Conservation (phyloP, 352 stramenopile species). For the Globisporangium splendens region DNA sequence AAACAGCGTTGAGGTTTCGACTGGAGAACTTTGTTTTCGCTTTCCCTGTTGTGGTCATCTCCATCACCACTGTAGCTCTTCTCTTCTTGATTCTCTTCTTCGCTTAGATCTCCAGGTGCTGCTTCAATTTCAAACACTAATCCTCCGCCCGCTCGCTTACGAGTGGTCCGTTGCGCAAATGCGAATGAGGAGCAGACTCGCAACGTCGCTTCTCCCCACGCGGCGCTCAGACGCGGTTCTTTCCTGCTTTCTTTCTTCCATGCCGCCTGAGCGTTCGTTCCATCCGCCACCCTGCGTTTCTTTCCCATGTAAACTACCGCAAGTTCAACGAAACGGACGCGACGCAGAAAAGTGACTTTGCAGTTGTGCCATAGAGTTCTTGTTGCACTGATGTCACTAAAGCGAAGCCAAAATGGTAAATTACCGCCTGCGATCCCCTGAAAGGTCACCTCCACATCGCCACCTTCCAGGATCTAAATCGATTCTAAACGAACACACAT, state of each 20-base stretch:
- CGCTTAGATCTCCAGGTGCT: background rate
- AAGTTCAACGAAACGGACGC: too few species aligned
- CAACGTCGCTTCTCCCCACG: conserved; percentile 4
- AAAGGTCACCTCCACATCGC: conserved; percentile 1
- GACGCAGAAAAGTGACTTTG: background rate
- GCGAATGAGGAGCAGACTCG: background rate
- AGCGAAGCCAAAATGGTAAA: background rate
- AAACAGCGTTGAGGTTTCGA: conserved; percentile 68
- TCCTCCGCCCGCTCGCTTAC: too few species aligned
- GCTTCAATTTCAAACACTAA: too few species aligned
- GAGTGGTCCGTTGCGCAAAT: too few species aligned
- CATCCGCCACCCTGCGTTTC: background rate
- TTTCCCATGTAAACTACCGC: conserved; percentile 6
- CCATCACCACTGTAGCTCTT: background rate
- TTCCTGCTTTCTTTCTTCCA: background rate
- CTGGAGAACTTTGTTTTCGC: conserved; percentile 69
- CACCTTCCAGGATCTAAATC: background rate
- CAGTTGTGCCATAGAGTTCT: too few species aligned
- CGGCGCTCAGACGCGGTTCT: background rate
- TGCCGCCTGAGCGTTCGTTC: too few species aligned
- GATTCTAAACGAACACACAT: too few species aligned
- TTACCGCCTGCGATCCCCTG: background rate
- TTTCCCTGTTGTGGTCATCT: conserved; percentile 49
- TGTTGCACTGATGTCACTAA: background rate
- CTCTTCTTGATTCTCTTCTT: background rate